A percentile compares a stretch with the other conserved stretches of the same genome.
phyloP scores from a whole-genome alignment of 2,329 filamentous ascomycete genomes.

The Ceratocystis huliohia region DNA sequence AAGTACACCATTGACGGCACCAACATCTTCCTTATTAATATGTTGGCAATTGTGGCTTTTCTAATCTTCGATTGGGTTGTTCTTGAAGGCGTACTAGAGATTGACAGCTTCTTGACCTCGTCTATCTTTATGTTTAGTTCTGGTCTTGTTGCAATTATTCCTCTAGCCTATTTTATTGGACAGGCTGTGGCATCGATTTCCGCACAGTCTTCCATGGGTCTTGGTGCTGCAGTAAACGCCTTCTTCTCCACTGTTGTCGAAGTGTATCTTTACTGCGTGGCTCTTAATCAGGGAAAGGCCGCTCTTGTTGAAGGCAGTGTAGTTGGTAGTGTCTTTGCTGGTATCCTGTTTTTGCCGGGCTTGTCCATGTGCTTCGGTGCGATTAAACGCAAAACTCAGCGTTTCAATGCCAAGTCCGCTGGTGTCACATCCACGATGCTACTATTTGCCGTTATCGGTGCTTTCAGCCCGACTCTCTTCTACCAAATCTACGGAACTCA shows the following conservation, averaged over 20 bases:
- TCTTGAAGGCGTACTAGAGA: slow-evolving; percentile 52
- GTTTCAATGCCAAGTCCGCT: slow-evolving; percentile 92
- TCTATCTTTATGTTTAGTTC: slow-evolving; percentile 77
- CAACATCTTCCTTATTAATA: slow-evolving; percentile 97
- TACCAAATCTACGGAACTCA: slow-evolving; percentile 98
- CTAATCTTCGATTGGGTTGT: slow-evolving; percentile 88
- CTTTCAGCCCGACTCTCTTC: slow-evolving; percentile 90
- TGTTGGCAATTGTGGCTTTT: slow-evolving; percentile 86
- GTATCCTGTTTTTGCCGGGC: slow-evolving; percentile 85
- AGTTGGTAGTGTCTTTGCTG: slow-evolving; percentile 94
- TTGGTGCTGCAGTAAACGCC: slow-evolving; percentile 92
- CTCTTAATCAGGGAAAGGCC: slow-evolving; percentile 81
- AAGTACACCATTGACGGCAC: slow-evolving; percentile 98
- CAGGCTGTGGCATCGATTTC: slow-evolving; percentile 98
- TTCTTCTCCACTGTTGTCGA: slow-evolving; percentile 97
- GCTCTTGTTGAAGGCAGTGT: slow-evolving; percentile 92
- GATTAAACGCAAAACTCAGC: slow-evolving; percentile 92
- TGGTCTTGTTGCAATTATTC: slow-evolving; percentile 82
- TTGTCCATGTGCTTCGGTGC: slow-evolving; percentile 98
- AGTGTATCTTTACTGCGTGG: slow-evolving; percentile 93
- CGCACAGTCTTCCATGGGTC: slow-evolving; percentile 94
- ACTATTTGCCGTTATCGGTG: slow-evolving; percentile 86
- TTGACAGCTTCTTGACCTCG: slow-evolving; percentile 63
- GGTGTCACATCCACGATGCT: slow-evolving; percentile 97
- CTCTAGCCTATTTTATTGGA: slow-evolving; percentile 93